Conservation (phyloP, 805 yeast species). For the Alloascoidea hylecoeti region DNA sequence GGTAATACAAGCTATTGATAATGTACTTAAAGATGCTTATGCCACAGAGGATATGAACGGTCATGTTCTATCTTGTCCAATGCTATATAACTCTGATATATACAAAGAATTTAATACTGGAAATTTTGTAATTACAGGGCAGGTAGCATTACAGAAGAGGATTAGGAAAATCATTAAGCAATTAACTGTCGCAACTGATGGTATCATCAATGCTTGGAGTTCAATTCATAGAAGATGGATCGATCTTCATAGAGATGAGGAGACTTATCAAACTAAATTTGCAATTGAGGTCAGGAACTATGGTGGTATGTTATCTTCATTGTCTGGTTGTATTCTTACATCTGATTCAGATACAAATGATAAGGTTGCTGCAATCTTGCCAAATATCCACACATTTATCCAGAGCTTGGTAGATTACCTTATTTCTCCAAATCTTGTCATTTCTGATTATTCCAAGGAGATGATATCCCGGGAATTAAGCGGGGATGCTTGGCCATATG, state of each 20-base stretch:
- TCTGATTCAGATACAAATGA: constrained; percentile 15
- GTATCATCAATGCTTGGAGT: constrained; percentile 26
- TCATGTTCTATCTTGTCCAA: constrained; percentile 9
- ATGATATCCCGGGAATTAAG: constrained; percentile 53
- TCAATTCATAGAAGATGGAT: constrained; percentile 32
- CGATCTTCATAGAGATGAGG: constrained; percentile 17
- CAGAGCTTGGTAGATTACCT: constrained; percentile 34
- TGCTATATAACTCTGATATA: constrained; percentile 20
- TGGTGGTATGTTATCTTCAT: constrained; percentile 60
- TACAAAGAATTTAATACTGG: constrained; percentile 34
- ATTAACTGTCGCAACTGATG: constrained; percentile 16
- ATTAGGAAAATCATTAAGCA: constrained; percentile 26
- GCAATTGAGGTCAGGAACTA: constrained; percentile 38
- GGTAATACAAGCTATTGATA: constrained; percentile 25
- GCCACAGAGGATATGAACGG: constrained; percentile 10
- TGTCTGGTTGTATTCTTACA: constrained; percentile 46
- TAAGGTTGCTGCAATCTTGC: constrained; percentile 15
- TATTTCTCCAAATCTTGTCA: constrained; percentile 32
- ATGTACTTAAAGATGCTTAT: constrained; percentile 14
- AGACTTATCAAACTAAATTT: constrained; percentile 11
- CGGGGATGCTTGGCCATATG: constrained; percentile 35
- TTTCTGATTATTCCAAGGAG: constrained; percentile 62
- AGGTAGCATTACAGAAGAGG: constrained; percentile 60
- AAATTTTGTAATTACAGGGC: constrained; percentile 46
- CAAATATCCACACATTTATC: constrained; percentile 28